These are phyloP conservation scores for Drechslerella coelobrocha DNA, from an alignment of 2,329 filamentous ascomycete species.

Conservation along the genomic window DNA sequence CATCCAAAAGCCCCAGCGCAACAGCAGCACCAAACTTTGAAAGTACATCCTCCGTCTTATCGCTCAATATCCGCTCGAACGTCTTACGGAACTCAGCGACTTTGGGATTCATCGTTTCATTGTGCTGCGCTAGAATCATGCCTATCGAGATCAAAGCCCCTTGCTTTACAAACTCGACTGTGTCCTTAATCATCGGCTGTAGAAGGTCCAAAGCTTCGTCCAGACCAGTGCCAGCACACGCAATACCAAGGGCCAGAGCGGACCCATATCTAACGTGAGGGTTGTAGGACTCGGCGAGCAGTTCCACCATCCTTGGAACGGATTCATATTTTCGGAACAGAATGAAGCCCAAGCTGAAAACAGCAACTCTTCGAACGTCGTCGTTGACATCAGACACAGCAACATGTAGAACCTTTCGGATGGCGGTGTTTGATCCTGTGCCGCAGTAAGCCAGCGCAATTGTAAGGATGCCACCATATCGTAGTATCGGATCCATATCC, in stretches of 20 bases:
- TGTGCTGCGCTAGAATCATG: conserved; percentile 99
- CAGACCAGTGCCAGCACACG: conserved; percentile 92
- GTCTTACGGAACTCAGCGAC: conserved; percentile 89
- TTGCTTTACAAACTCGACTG: conserved; percentile 96
- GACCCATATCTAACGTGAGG: conserved; percentile 97
- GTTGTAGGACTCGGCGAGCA: conserved; percentile 98
- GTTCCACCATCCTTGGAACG: conserved; percentile 97
- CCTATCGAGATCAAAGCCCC: conserved; percentile 90
- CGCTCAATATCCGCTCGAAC: conserved; percentile 88
- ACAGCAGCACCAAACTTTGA: conserved; percentile 96
- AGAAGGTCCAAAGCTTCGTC: conserved; percentile 96
- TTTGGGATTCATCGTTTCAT: conserved; percentile 98
- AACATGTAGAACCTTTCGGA: conserved; percentile 91
- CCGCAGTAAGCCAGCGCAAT: conserved; percentile 96
- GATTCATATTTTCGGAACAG: conserved; percentile 97
- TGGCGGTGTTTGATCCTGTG: conserved; percentile 97
- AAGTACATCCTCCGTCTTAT: conserved; percentile 98
- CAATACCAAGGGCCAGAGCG: conserved; percentile 97
- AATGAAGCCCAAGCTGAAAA: conserved; percentile 98
- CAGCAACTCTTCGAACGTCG: conserved; percentile 91
- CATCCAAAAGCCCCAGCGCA: conserved; percentile 95
- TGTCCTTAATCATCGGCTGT: conserved; percentile 99
- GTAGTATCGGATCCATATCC: conserved; percentile 88
- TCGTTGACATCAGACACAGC: conserved; percentile 98
- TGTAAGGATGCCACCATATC: conserved; percentile 99